These are phyloP conservation scores for Diatrype stigma DNA, from an alignment of 2,329 filamentous ascomycete genomes.

Conservation along the genomic window DNA sequence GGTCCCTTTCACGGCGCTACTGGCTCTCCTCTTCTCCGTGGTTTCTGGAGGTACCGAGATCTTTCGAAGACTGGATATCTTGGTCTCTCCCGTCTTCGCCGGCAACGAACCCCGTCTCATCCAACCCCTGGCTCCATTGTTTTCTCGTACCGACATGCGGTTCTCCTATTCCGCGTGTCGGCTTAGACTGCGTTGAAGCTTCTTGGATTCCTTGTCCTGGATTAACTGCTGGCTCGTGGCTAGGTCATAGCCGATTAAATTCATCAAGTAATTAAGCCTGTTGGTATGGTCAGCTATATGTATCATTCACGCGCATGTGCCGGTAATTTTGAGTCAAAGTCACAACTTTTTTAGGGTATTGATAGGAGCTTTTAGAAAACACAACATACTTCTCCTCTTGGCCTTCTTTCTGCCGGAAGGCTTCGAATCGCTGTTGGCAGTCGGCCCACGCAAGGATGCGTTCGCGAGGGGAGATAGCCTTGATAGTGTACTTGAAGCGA, in stretches of 20 bases:
- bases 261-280: constrained; percentile 48
- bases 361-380: neutral
- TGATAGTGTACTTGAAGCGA: constrained; percentile 76
- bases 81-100: neutral
- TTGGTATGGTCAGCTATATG: neutral
- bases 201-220: constrained; percentile 31
- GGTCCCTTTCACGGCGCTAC: neutral
- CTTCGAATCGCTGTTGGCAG: constrained; percentile 71
- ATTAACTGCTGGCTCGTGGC: constrained; percentile 46
- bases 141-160: neutral
- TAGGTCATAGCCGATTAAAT: constrained; percentile 50
- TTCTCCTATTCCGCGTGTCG: constrained; percentile 14
- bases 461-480: constrained; percentile 68
- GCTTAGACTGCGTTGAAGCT: constrained; percentile 12
- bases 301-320: neutral
- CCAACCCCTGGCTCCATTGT: neutral
- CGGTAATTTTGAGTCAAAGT: too few species aligned
- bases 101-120: neutral
- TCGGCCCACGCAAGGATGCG: constrained; percentile 66
- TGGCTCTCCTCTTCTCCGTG: neutral
- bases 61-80: neutral
- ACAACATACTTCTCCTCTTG: constrained; percentile 69
- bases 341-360: too few species aligned
- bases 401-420: constrained; percentile 63
- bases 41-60: neutral